phyloP scores from a whole-genome alignment of 2,329 filamentous ascomycete species.

The Epichloe coenophiala region DNA sequence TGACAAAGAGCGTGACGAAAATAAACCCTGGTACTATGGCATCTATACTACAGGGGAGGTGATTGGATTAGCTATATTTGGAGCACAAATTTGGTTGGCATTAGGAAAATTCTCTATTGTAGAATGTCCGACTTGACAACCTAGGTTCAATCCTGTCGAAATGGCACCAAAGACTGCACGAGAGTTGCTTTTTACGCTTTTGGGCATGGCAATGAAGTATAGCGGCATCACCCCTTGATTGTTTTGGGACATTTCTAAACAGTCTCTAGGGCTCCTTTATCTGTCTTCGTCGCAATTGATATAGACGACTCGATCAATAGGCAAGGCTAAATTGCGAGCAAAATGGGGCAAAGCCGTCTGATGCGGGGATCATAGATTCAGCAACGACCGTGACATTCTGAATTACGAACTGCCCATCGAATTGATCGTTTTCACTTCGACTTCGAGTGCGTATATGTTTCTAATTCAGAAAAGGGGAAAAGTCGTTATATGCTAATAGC shows the following conservation, averaged over 20 bases:
- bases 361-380: neutral
- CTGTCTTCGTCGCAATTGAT: slow-evolving; percentile 2
- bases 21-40: neutral
- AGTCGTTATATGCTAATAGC: too few species aligned
- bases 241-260: neutral
- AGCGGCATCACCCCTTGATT: neutral
- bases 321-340: neutral
- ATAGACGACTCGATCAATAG: slow-evolving; percentile 1
- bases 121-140: neutral
- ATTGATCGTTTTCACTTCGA: too few species aligned
- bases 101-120: neutral
- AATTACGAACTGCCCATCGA: too few species aligned
- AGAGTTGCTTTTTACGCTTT: neutral
- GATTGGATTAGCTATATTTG: neutral
- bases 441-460: too few species aligned
- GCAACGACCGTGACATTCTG: too few species aligned
- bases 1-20: neutral
- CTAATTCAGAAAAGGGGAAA: too few species aligned
- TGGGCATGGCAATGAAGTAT: neutral
- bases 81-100: neutral
- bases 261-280: neutral
- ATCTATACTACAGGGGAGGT: neutral
- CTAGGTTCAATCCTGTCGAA: slow-evolving; percentile 1
- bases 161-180: neutral
- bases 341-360: neutral